phyloP scores from a whole-genome alignment of 768 basidiomycete genomes.

The Suillus plorans region DNA sequence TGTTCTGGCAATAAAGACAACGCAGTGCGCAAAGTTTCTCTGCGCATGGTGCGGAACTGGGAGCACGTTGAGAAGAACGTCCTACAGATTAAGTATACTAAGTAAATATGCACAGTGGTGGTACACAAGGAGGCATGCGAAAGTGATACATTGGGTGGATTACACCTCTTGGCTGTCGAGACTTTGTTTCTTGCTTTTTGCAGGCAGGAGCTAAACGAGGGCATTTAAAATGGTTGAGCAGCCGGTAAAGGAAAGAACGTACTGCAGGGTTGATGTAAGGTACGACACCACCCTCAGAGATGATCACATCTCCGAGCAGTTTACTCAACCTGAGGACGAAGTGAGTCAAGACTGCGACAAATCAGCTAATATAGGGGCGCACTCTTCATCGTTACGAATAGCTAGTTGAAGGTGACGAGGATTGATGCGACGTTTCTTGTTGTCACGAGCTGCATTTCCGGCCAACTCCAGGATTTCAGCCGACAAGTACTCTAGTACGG shows the following conservation, averaged over 20 bases:
- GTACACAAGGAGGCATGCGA: slow-evolving; percentile 1
- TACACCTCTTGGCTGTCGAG: slow-evolving; percentile 34
- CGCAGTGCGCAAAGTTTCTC: background rate
- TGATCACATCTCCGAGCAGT: slow-evolving; percentile 80
- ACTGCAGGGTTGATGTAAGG: slow-evolving; percentile 74
- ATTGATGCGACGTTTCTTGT: slow-evolving; percentile 95
- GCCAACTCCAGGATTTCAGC: slow-evolving; percentile 94
- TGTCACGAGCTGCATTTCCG: slow-evolving; percentile 86
- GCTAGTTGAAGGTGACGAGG: slow-evolving; percentile 94
- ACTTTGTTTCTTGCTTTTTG: slow-evolving; percentile 32
- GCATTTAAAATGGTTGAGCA: background rate
- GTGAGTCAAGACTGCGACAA: background rate
- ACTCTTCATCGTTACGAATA: slow-evolving; percentile 94
- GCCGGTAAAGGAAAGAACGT: slow-evolving; percentile 1
- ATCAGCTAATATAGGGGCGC: slow-evolving; percentile 20
- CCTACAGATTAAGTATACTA: slow-evolving; percentile 5
- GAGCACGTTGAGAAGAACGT: too few species aligned
- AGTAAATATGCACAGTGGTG: slow-evolving; percentile 1
- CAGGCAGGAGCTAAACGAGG: slow-evolving; percentile 25
- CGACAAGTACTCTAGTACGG: slow-evolving; percentile 89
- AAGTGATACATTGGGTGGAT: background rate
- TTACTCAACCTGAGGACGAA: slow-evolving; percentile 54
- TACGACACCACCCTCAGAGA: slow-evolving; percentile 94
- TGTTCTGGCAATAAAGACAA: background rate
- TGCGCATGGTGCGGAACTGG: background rate